Evolutionary conservation across 805 yeast species (phyloP).

Genomic region (Metschnikowia aberdeeniae): DNA sequence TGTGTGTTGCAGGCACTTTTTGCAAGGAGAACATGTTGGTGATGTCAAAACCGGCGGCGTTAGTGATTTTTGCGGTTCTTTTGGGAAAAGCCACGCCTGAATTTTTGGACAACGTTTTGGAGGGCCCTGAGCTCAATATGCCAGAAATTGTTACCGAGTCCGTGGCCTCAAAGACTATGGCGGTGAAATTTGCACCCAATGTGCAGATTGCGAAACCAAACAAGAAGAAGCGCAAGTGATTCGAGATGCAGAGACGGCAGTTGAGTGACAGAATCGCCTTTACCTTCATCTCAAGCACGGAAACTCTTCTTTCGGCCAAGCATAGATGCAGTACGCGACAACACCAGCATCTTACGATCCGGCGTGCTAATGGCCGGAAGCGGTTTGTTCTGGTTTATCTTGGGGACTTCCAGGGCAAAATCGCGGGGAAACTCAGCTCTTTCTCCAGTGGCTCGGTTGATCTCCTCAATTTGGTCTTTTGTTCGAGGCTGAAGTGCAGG

Average conservation of each 20-base stretch:
- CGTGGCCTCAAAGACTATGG: conserved; percentile 48
- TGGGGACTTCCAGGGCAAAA: conserved; percentile 2
- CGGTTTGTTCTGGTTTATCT: conserved; percentile 5
- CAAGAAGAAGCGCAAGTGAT: conserved; percentile 6
- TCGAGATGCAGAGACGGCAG: background rate
- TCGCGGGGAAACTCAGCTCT: conserved; percentile 6
- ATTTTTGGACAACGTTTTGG: conserved; percentile 42
- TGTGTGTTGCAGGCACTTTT: conserved; percentile 77
- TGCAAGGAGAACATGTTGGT: conserved; percentile 83
- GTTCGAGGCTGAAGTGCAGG: conserved; percentile 34
- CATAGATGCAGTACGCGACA: conserved; percentile 34
- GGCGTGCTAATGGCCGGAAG: conserved; percentile 8
- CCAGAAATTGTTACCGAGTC: conserved; percentile 70
- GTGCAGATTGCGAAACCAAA: conserved; percentile 36
- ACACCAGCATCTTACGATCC: conserved; percentile 1
- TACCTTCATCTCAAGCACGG: background rate
- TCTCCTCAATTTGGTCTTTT: background rate
- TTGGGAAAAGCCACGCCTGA: conserved; percentile 51
- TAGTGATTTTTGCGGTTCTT: conserved; percentile 59
- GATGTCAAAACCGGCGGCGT: conserved; percentile 81
- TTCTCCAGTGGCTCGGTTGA: conserved; percentile 13
- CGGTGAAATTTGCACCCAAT: conserved; percentile 60
- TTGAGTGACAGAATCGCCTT: no score
- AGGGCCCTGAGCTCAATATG: conserved; percentile 76
- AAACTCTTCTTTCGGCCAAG: conserved; percentile 20